These are phyloP conservation scores for Teunomyces aglyptinius DNA, from an alignment of 805 yeast genomes.

Conservation along the genomic window DNA sequence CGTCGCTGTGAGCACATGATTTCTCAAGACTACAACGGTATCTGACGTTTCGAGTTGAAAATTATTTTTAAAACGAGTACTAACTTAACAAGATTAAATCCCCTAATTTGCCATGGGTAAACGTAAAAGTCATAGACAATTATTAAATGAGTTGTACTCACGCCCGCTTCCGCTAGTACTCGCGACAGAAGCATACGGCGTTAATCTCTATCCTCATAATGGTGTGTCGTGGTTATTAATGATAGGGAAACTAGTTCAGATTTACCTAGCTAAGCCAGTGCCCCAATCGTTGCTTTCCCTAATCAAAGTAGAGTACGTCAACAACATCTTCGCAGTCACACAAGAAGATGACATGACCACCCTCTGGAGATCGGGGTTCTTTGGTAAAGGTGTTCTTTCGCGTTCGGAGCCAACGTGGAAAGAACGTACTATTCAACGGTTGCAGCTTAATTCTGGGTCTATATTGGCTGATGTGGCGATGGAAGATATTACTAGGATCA, in stretches of 20 bases:
- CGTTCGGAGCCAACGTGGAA: constrained; percentile 93
- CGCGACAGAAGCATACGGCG: constrained; percentile 32
- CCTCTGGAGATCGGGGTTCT: constrained; percentile 85
- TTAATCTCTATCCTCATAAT: constrained; percentile 55
- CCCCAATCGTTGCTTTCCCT: constrained; percentile 22
- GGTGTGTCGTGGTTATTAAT: constrained; percentile 63
- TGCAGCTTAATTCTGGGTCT: constrained; percentile 37
- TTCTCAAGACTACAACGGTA: constrained; percentile 97
- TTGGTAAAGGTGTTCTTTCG: constrained; percentile 88
- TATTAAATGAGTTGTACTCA: constrained; percentile 30
- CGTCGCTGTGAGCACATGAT: constrained; percentile 67
- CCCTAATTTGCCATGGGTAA: constrained; percentile 25
- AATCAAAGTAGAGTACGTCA: constrained; percentile 23
- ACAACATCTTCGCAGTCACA: constrained; percentile 39
- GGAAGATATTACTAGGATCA: constrained; percentile 73
- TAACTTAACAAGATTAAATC: constrained; percentile 10
- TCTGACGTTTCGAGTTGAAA: constrained; percentile 50
- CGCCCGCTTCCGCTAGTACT: constrained; percentile 59
- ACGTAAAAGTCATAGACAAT: constrained; percentile 26
- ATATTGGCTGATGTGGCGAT: constrained; percentile 33
- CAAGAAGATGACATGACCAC: constrained; percentile 46
- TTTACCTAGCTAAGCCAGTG: constrained; percentile 13
- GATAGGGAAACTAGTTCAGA: constrained; percentile 28
- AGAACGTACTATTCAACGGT: constrained; percentile 56
- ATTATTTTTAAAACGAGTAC: constrained; percentile 8